Evolutionary conservation across 2,329 filamentous ascomycete genomes (phyloP).

Genomic region (Whalleya microplaca): DNA sequence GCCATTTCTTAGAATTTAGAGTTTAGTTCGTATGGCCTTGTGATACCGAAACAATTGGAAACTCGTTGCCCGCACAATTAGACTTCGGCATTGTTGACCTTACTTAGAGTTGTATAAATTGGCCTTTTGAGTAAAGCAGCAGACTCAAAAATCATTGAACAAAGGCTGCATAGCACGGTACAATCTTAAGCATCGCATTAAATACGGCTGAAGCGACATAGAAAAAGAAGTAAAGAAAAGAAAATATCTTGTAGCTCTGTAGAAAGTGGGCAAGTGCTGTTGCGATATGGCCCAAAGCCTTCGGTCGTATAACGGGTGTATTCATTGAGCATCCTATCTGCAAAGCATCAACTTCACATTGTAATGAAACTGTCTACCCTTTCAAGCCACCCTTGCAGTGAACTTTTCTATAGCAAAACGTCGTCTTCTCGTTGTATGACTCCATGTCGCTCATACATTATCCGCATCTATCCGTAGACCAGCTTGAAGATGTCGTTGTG

Average conservation of each 20-base stretch:
- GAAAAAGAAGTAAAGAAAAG: background rate
- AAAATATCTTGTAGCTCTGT: background rate
- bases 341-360: conserved; percentile 7
- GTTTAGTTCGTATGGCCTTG: no score
- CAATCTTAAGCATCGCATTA: no score
- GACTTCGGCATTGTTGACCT: no score
- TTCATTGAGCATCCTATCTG: conserved; percentile 13
- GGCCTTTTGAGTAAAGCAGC: no score
- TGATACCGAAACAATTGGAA: no score
- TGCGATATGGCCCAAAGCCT: background rate
- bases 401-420: conserved; percentile 17
- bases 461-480: conserved; percentile 63
- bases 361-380: conserved; percentile 1
- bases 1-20: no score
- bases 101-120: no score
- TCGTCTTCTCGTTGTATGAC: background rate
- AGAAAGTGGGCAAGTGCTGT: background rate
- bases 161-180: no score
- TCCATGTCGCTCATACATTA: background rate
- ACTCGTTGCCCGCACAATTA: no score
- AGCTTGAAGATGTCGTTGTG: conserved; percentile 96
- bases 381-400: conserved; percentile 8
- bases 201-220: no score
- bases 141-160: no score
- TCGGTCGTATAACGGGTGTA: background rate